Evolutionary conservation across 2,329 filamentous ascomycete genomes (phyloP).

Genomic region (Trichoderma endophyticum): DNA sequence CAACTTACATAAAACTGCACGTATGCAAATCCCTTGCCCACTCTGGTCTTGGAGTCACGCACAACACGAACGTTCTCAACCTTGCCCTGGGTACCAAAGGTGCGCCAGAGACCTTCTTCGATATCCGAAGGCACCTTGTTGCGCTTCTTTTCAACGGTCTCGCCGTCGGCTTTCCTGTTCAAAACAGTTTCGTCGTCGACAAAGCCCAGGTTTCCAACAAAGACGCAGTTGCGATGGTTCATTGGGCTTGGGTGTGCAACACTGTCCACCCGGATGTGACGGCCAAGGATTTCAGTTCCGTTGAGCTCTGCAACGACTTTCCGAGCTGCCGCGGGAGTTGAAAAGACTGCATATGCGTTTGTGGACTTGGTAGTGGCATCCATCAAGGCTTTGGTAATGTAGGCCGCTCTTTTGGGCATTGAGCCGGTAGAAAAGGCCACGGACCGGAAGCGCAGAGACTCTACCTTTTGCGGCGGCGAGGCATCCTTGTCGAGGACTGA

Average conservation of each 20-base stretch:
- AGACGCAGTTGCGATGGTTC: conserved; percentile 87
- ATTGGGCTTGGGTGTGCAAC: conserved; percentile 81
- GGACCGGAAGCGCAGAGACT: conserved; percentile 92
- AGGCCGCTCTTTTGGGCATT: conserved; percentile 91
- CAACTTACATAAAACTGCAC: conserved; percentile 78
- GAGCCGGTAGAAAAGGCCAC: conserved; percentile 74
- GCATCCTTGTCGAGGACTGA: conserved; percentile 62
- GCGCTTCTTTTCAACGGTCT: conserved; percentile 68
- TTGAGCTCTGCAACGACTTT: conserved; percentile 76
- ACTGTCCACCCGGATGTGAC: conserved; percentile 86
- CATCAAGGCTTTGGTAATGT: conserved; percentile 86
- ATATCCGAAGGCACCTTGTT: conserved; percentile 76
- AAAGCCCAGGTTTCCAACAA: conserved; percentile 94
- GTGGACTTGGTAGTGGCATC: conserved; percentile 86
- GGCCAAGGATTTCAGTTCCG: conserved; percentile 75
- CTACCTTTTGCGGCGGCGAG: conserved; percentile 65
- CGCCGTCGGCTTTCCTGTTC: conserved; percentile 61
- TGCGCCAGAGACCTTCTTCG: conserved; percentile 88
- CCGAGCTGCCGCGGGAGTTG: conserved; percentile 68
- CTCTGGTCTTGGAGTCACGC: conserved; percentile 81
- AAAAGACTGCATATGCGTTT: conserved; percentile 92
- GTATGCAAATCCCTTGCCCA: conserved; percentile 96
- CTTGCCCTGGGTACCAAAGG: conserved; percentile 70
- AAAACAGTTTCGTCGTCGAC: conserved; percentile 84
- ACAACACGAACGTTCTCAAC: conserved; percentile 94